These are phyloP conservation scores for Eucalyptus rudis DNA, from an alignment of 345 rosid species.

Conservation along the genomic window DNA sequence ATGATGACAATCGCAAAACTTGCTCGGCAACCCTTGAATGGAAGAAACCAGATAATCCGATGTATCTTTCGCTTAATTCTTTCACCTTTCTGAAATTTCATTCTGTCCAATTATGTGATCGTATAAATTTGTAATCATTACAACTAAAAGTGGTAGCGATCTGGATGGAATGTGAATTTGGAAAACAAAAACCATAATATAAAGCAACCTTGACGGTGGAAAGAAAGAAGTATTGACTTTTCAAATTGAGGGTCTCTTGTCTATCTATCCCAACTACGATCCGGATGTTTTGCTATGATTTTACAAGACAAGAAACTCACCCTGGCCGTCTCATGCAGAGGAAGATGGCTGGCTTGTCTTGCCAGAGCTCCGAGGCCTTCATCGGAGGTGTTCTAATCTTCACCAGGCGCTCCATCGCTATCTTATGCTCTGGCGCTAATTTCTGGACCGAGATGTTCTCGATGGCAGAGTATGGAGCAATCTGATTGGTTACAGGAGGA, in stretches of 20 bases:
- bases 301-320: conserved; percentile 7
- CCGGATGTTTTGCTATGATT: background rate
- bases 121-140: background rate
- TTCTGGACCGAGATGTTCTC: conserved; percentile 39
- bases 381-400: conserved; percentile 42
- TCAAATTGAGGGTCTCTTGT: background rate
- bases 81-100: background rate
- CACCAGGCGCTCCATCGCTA: conserved; percentile 41
- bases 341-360: conserved; percentile 41
- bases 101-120: background rate
- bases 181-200: background rate
- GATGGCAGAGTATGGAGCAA: conserved; percentile 32
- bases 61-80: background rate
- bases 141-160: background rate
- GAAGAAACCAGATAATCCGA: background rate
- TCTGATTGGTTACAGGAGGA: conserved; percentile 33
- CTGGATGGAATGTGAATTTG: background rate
- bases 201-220: background rate
- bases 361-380: conserved; percentile 53
- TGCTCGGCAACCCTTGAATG: background rate
- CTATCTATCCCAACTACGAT: background rate
- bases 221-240: background rate
- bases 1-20: background rate
- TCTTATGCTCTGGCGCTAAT: conserved; percentile 41
- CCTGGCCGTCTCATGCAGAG: conserved; percentile 57